A percentile compares a stretch with the other conserved stretches of the same genome.
Evolutionary conservation across 2,329 filamentous ascomycete species (phyloP).

Genomic region (Dactylonectria estremocensis): DNA sequence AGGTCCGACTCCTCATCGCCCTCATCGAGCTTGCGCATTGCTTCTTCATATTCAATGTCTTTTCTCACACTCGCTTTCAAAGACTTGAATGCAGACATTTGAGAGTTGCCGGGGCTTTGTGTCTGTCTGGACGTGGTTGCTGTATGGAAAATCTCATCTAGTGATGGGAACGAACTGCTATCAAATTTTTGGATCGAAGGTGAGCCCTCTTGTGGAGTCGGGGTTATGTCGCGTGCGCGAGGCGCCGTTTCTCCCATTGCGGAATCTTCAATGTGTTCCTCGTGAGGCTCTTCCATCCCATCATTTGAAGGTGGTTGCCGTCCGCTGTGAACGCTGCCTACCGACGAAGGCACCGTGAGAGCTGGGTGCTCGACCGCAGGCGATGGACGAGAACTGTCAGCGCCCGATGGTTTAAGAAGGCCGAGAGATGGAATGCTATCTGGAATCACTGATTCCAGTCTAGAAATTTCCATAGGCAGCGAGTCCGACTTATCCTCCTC

Average conservation of each 20-base stretch:
- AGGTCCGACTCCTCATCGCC: conserved; percentile 49
- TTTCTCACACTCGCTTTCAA: conserved; percentile 45
- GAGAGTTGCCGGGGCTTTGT: conserved; percentile 52
- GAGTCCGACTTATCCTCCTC: conserved; percentile 23
- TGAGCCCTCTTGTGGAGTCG: conserved; percentile 28
- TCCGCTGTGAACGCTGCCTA: conserved; percentile 62
- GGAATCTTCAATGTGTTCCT: conserved; percentile 40
- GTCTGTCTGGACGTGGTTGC: conserved; percentile 56
- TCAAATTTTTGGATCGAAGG: conserved; percentile 37
- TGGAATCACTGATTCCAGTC: conserved; percentile 41
- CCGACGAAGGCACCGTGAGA: conserved; percentile 40
- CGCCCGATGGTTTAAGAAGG: conserved; percentile 32
- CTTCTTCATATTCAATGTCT: conserved; percentile 61
- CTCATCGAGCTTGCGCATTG: conserved; percentile 60
- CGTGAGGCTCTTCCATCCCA: conserved; percentile 50
- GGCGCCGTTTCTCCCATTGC: conserved; percentile 43
- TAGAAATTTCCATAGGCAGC: conserved; percentile 17
- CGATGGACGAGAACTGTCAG: background rate
- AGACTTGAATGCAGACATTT: conserved; percentile 45
- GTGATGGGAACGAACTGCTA: conserved; percentile 54
- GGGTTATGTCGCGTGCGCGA: conserved; percentile 31
- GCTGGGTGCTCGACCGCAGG: conserved; percentile 25
- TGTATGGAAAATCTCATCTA: conserved; percentile 60
- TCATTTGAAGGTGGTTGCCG: conserved; percentile 65
- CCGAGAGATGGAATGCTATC: conserved; percentile 41